Conservation (phyloP, 352 stramenopile species). For the Globisporangium spiculum region DNA sequence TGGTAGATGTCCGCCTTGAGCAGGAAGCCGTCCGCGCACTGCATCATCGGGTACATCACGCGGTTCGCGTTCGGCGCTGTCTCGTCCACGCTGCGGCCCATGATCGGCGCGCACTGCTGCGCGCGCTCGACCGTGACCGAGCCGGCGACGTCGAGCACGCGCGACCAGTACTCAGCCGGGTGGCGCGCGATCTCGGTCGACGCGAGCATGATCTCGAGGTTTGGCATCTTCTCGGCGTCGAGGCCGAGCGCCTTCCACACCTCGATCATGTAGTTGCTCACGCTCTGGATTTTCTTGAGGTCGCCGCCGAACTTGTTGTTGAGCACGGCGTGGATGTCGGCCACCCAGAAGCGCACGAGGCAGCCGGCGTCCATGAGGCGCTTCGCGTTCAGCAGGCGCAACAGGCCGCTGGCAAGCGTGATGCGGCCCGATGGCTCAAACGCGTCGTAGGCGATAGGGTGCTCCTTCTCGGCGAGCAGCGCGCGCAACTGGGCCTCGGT, state of each 20-base stretch:
- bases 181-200: constrained; percentile 92
- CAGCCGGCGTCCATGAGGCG: constrained; percentile 88
- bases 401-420: constrained; percentile 96
- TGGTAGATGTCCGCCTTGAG: constrained; percentile 99
- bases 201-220: constrained; percentile 98
- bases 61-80: constrained; percentile 89
- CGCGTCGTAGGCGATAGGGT: constrained; percentile 95
- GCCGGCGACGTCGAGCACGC: constrained; percentile 90
- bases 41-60: constrained; percentile 97
- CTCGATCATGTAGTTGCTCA: constrained; percentile 96
- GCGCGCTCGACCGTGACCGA: constrained; percentile 90
- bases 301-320: constrained; percentile 99
- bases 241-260: constrained; percentile 99
- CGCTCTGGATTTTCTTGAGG: constrained; percentile 94
- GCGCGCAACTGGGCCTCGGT: constrained; percentile 70
- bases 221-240: constrained; percentile 82
- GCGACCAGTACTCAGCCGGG: constrained; percentile 90
- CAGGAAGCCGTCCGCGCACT: constrained; percentile 99
- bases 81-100: constrained; percentile 91
- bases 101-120: constrained; percentile 98
- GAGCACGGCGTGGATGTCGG: constrained; percentile 98
- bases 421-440: constrained; percentile 98
- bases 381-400: constrained; percentile 95
- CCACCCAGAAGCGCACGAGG: constrained; percentile 98
- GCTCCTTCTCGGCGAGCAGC: constrained; percentile 75